Evolutionary conservation across 1,284 basidiomycete genomes (phyloP), one percentile per base, ranked within the genome.

Genomic region (Coniferiporia weirii): DNA sequence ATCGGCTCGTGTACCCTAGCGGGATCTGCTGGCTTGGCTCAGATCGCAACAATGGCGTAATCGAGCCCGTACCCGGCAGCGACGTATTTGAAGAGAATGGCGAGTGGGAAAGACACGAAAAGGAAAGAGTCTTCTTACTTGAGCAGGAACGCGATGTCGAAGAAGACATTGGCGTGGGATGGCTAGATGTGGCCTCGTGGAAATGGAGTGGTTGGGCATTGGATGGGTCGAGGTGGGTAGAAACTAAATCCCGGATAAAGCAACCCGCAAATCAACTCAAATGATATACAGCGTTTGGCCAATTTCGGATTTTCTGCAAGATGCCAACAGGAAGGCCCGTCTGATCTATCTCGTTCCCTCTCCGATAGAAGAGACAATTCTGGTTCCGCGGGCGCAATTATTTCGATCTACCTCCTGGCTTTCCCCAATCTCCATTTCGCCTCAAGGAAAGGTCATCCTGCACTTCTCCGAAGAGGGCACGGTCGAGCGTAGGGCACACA

Each of bases 21-120:
- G 77, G 78, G 20, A 68, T 74, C 40, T 67, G 66, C 54, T 80
- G 79, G 79, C 69, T 80, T 22, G 79, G 79, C 4, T 60, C 68
- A 12, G 75, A 70, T 59, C 72, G 73, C 10, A 68, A 70, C 27
- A 75, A 81, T 63, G 79, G 79, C 8, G 64, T 61, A 9, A 58
- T 78, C 13, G 60, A 71, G 32, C 56, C 77, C 22, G 66, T 7
- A 19, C n/a, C 34, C 15, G 43, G 45, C 20, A 44, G 32, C 17
- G 35, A 32, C 19, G 46, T 47, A 43, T 52, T 59, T 43, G 48
- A 53, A 32, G 57, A 46, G 43, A 38, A 8, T 10, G 57, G 57
- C 20, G 10, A 17, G 4, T 59, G 57, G 57, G 20, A 46, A 19
- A 12, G 20, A 10, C 43, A n/a, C 8, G 44, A 48, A 13, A 45